phyloP scores from a whole-genome alignment of 169 alveolate species.

The Plasmodium sp. region DNA sequence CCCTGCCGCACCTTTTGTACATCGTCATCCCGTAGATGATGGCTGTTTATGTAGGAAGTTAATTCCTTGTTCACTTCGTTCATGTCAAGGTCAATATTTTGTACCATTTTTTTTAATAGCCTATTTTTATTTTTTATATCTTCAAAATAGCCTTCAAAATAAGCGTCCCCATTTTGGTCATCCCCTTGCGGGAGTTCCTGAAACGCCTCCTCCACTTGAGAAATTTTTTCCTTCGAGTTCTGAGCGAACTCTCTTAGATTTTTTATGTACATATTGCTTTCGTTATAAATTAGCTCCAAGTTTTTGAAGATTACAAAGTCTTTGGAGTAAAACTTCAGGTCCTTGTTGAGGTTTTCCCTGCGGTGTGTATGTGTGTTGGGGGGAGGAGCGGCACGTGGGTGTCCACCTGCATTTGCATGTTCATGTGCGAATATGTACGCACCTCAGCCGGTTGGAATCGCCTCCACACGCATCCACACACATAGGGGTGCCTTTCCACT shows the following conservation, averaged over 20 bases:
- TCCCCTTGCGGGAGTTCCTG: conserved; percentile 18
- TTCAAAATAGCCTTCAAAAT: conserved; percentile 61
- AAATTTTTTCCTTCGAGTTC: conserved; percentile 44
- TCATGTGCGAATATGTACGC: neutral
- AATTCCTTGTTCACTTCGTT: conserved; percentile 37
- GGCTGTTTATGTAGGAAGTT: conserved; percentile 2
- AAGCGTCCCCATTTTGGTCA: conserved; percentile 3
- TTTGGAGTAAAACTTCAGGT: conserved; percentile 58
- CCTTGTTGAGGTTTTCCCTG: conserved; percentile 36
- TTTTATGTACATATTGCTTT: conserved; percentile 38
- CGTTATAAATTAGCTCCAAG: conserved; percentile 63
- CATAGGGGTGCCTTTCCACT: neutral
- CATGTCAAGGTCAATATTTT: conserved; percentile 33
- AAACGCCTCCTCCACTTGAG: conserved; percentile 32
- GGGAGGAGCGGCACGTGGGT: no score
- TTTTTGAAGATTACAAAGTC: conserved; percentile 60
- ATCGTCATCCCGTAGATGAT: conserved; percentile 34
- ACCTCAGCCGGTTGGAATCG: neutral
- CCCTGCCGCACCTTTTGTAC: conserved; percentile 38
- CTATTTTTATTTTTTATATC: conserved; percentile 37
- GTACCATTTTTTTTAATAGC: conserved; percentile 24
- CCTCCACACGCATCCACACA: neutral
- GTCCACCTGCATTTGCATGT: neutral
- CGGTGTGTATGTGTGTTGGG: neutral
- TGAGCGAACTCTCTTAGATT: conserved; percentile 51